phyloP scores from a whole-genome alignment of 106 monocot genomes.

The Apostasia ramifera region DNA sequence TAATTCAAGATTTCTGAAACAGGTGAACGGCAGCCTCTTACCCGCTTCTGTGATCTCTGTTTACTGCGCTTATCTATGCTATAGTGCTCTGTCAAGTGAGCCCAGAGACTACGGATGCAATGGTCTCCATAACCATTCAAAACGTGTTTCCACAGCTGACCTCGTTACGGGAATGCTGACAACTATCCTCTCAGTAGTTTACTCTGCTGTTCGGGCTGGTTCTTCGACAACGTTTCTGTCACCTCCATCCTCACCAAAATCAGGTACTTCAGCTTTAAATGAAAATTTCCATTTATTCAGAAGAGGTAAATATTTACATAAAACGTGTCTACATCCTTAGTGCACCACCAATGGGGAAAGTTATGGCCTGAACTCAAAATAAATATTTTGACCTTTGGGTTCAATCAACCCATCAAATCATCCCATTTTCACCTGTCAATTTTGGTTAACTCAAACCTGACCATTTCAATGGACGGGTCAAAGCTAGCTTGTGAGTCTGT shows the following conservation, averaged over 20 bases:
- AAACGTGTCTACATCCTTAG: too few relatives aligned
- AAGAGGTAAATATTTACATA: too few relatives aligned
- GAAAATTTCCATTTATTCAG: too few relatives aligned
- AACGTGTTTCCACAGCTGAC: conserved; percentile 62
- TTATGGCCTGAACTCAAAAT: too few relatives aligned
- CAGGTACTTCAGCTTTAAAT: conserved; percentile 31
- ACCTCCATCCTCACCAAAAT: conserved; percentile 77
- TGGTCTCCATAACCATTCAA: conserved; percentile 69
- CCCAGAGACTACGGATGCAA: conserved; percentile 88
- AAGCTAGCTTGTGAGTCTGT: too few relatives aligned
- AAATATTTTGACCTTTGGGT: too few relatives aligned
- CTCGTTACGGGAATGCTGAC: conserved; percentile 86
- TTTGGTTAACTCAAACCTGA: too few relatives aligned
- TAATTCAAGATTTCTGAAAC: not conserved
- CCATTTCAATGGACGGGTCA: too few relatives aligned
- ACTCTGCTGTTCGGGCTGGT: conserved; percentile 92
- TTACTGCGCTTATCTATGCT: conserved; percentile 85
- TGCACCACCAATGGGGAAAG: too few relatives aligned
- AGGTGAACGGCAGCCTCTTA: conserved; percentile 89
- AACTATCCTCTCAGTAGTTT: conserved; percentile 83
- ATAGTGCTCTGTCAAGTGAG: conserved; percentile 82
- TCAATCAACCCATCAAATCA: too few relatives aligned
- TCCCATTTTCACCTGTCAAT: too few relatives aligned
- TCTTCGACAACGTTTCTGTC: conserved; percentile 89
- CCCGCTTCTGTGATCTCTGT: conserved; percentile 83